Conservation (phyloP, 441 rosid species). For the Theobroma grandiflorum region DNA sequence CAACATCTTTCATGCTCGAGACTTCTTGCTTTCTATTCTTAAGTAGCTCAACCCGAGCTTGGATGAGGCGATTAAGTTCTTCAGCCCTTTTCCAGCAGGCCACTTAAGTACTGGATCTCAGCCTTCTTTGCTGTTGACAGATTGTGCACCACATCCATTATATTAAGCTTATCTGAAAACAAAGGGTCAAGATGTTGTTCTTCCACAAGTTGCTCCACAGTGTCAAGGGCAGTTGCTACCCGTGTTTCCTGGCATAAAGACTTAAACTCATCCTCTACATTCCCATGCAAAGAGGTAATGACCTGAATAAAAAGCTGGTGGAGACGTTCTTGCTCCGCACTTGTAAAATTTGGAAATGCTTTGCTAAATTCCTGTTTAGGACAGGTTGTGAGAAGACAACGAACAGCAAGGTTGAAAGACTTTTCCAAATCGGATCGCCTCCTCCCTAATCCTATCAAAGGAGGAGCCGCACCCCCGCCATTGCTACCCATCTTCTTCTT, state of each 20-base stretch:
- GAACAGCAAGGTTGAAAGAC: constrained; percentile 66
- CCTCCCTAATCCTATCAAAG: background rate
- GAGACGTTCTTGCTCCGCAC: constrained; percentile 46
- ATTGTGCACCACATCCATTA: constrained; percentile 58
- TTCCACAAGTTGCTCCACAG: constrained; percentile 73
- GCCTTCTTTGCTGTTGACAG: constrained; percentile 58
- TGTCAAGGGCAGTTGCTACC: constrained; percentile 74
- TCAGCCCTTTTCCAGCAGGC: constrained; percentile 64
- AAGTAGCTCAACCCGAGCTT: constrained; percentile 56
- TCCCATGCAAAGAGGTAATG: constrained; percentile 62
- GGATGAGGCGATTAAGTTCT: constrained; percentile 53
- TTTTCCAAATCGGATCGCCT: constrained; percentile 57
- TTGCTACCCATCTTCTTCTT: constrained; percentile 9
- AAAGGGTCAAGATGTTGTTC: constrained; percentile 76
- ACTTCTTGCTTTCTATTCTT: constrained; percentile 47
- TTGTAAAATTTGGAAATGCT: constrained; percentile 51
- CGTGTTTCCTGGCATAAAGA: constrained; percentile 58
- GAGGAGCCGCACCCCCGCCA: background rate
- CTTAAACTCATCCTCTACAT: constrained; percentile 65
- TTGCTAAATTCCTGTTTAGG: constrained; percentile 56
- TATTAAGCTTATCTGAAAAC: constrained; percentile 62
- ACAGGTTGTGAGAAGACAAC: constrained; percentile 68
- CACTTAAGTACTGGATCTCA: constrained; percentile 60
- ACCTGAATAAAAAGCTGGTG: constrained; percentile 62
- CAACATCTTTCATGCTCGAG: constrained; percentile 44